phyloP scores from a whole-genome alignment of 2,329 filamentous ascomycete species.

The Aureobasidium sp. region DNA sequence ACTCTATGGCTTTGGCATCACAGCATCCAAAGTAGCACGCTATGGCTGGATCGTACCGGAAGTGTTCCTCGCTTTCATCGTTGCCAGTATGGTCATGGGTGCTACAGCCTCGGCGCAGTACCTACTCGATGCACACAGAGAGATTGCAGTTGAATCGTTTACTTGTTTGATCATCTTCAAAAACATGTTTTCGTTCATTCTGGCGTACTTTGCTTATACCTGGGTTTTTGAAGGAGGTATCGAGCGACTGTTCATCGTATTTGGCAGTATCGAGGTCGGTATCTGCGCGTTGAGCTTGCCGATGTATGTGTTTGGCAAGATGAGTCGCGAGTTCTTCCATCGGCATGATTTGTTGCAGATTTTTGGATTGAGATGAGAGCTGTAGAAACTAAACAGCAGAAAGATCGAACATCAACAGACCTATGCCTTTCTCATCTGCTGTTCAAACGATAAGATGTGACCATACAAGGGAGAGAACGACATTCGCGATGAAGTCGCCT shows the following conservation, averaged over 20 bases:
- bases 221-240: constrained; percentile 62
- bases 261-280: constrained; percentile 68
- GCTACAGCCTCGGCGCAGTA: constrained; percentile 80
- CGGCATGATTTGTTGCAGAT: constrained; percentile 61
- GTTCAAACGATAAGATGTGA: too few relatives aligned
- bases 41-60: constrained; percentile 68
- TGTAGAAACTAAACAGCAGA: too few relatives aligned
- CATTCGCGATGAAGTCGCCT: too few relatives aligned
- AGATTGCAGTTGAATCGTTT: constrained; percentile 79
- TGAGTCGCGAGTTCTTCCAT: constrained; percentile 64
- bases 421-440: too few relatives aligned
- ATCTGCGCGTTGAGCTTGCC: constrained; percentile 69
- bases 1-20: constrained; percentile 76
- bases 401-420: too few relatives aligned
- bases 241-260: constrained; percentile 59
- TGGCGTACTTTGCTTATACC: constrained; percentile 76
- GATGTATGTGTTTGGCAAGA: constrained; percentile 71
- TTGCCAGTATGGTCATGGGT: constrained; percentile 86
- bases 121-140: constrained; percentile 84
- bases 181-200: constrained; percentile 80
- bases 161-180: constrained; percentile 90
- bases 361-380: constrained; percentile 27
- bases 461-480: too few relatives aligned
- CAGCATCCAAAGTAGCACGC: constrained; percentile 49
- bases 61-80: constrained; percentile 74